These are phyloP conservation scores for Asclepias syriaca DNA, from an alignment of 257 asterid genomes.

Conservation along the genomic window DNA sequence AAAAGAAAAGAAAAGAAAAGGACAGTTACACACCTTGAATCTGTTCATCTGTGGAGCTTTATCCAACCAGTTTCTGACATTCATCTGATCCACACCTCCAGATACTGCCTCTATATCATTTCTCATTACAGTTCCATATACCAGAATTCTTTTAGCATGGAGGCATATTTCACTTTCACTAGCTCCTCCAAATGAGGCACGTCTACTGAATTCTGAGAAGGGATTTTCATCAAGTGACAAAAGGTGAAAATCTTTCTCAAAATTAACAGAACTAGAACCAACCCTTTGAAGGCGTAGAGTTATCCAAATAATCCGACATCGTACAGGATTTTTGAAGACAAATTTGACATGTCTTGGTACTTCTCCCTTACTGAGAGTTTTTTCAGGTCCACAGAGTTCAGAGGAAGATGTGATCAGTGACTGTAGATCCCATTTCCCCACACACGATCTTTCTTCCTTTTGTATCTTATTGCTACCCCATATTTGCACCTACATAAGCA, in stretches of 20 bases:
- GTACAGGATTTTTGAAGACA: slow-evolving; percentile 66
- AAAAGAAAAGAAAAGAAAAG: neutral
- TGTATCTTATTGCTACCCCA: slow-evolving; percentile 86
- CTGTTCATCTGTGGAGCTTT: slow-evolving; percentile 70
- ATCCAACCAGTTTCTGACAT: slow-evolving; percentile 82
- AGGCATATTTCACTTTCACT: slow-evolving; percentile 70
- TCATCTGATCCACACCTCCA: slow-evolving; percentile 59
- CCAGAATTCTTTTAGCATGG: slow-evolving; percentile 81
- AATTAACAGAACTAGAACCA: slow-evolving; percentile 72
- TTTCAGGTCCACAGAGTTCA: slow-evolving; percentile 80
- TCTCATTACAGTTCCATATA: slow-evolving; percentile 57
- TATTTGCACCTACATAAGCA: slow-evolving; percentile 69
- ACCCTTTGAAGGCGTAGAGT: slow-evolving; percentile 63
- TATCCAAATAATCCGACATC: slow-evolving; percentile 93
- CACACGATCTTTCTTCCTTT: slow-evolving; percentile 77
- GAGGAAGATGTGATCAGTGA: slow-evolving; percentile 65
- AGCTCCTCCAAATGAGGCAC: slow-evolving; percentile 88
- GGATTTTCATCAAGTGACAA: slow-evolving; percentile 90
- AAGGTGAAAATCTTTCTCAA: slow-evolving; percentile 60
- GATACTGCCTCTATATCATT: slow-evolving; percentile 49
- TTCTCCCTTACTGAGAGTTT: slow-evolving; percentile 35
- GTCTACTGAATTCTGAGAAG: slow-evolving; percentile 54
- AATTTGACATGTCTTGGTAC: slow-evolving; percentile 84
- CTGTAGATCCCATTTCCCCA: slow-evolving; percentile 90
- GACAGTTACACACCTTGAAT: slow-evolving; percentile 61